Base-by-base conservation (phyloP, 441 rosid genomes). In the Jatropha multifida region DNA sequence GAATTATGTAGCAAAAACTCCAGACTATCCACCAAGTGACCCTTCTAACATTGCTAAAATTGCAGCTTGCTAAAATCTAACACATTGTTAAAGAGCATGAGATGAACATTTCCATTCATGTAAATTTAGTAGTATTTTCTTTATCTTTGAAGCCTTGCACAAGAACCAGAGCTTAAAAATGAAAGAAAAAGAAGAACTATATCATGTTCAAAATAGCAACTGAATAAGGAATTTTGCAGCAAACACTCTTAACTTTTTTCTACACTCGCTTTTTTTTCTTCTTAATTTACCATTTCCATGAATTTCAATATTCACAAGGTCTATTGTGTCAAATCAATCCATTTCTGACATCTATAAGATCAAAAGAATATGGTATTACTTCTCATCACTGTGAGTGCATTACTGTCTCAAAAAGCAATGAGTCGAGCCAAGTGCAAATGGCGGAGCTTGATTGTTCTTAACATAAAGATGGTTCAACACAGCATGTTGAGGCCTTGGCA, bases 391-490 rank as follows among this genome's bases (percentile, higher is more conserved):
- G 52, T 1, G 81, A 75, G 54, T 90, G 81, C 81, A 84, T 88
- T 81, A 86, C 78, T 88, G 23, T 90, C 44, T 85, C 86, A 72
- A 74, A 83, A 88, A 88, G 59, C 94, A 85, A 73, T 76, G 77
- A 11, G 89, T 85, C 6, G 89, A 79, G 51, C 88, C 86, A 64
- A 88, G 85, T 0, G 94, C 94, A 18, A 88, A 73, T 12, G 84
- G 81, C 74, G 76, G 83, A 32, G 80, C 79, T 38, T 17, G 83
- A 48, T 70, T 78, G 78, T 76, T 82, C 74, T 82, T 87, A 67
- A 81, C 80, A 74, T 84, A 86, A 32, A 90, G 85, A 81, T 90
- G 94, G 85, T 88, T 84, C 78, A 90, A 68, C 23, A 68, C 73
- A 1, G 83, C 76, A 60, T 77, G 82, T 51, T 62, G 78, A 38